Percentiles rank a stretch among this genome's conserved stretches.
Conservation (phyloP, 1,284 basidiomycete genomes). For the Cutaneotrichosporon dermatis region DNA sequence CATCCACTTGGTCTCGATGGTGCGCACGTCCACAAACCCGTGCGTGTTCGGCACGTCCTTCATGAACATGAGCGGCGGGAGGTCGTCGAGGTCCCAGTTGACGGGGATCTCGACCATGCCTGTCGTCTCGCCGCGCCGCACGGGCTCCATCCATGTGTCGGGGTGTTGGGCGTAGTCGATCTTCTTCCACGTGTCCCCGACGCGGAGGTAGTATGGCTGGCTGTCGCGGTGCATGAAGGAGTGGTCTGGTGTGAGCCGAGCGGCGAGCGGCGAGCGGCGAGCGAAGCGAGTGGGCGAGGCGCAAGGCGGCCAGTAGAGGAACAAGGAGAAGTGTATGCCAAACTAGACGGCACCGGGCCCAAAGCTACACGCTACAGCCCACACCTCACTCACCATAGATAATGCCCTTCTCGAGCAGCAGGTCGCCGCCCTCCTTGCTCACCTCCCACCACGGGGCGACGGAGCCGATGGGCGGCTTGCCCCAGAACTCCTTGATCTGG, state of each 20-base stretch:
- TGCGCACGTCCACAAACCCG: conserved; percentile 65
- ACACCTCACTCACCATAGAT: conserved; percentile 57
- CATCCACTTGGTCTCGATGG: conserved; percentile 71
- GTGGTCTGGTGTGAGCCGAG: conserved; percentile 46
- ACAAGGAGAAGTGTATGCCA: too few species aligned
- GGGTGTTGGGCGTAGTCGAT: conserved; percentile 64
- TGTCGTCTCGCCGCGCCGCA: conserved; percentile 61
- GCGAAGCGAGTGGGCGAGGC: too few species aligned
- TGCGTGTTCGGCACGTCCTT: conserved; percentile 63
- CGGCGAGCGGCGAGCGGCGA: too few species aligned
- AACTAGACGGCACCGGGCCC: too few species aligned
- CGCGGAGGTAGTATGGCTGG: conserved; percentile 66
- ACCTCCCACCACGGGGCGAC: conserved; percentile 79
- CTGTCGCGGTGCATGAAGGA: conserved; percentile 57
- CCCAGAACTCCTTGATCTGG: conserved; percentile 64
- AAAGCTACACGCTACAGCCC: too few species aligned
- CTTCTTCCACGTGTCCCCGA: conserved; percentile 67
- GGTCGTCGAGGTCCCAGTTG: conserved; percentile 61
- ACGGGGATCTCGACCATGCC: conserved; percentile 68
- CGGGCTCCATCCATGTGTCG: conserved; percentile 69
- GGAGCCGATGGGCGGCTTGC: conserved; percentile 60
- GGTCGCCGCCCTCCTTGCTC: conserved; percentile 62
- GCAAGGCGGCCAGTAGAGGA: too few species aligned
- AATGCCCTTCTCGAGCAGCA: conserved; percentile 70
- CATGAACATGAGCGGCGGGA: conserved; percentile 72